phyloP scores from a whole-genome alignment of 2,329 filamentous ascomycete genomes.

The Emergomyces pasteurianus region DNA sequence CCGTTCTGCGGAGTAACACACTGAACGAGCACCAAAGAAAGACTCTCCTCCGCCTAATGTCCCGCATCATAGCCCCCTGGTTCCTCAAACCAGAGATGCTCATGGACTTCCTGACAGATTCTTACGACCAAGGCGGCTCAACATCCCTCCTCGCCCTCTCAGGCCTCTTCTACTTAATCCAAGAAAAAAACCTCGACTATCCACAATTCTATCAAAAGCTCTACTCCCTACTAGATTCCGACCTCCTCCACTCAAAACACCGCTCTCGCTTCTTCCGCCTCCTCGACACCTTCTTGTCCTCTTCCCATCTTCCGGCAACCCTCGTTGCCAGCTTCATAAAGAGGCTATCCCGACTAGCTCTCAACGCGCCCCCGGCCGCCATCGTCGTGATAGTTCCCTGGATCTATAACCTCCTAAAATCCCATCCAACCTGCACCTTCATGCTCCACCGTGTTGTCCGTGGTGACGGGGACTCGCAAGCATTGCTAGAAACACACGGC shows the following conservation, averaged over 20 bases:
- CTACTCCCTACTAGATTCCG: slow-evolving; percentile 78
- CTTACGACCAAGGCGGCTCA: slow-evolving; percentile 74
- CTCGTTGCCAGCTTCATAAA: slow-evolving; percentile 96
- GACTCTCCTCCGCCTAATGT: slow-evolving; percentile 60
- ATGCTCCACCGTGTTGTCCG: slow-evolving; percentile 76
- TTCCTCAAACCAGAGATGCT: slow-evolving; percentile 79
- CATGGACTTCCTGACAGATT: slow-evolving; percentile 94
- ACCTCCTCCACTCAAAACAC: slow-evolving; percentile 86
- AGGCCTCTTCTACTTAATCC: slow-evolving; percentile 89
- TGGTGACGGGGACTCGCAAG: slow-evolving; percentile 43
- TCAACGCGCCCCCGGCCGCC: slow-evolving; percentile 81
- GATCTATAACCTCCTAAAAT: slow-evolving; percentile 88
- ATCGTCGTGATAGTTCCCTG: slow-evolving; percentile 84
- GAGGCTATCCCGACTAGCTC: slow-evolving; percentile 66
- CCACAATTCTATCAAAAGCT: slow-evolving; percentile 87
- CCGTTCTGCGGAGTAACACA: slow-evolving; percentile 52
- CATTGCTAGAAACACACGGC: slow-evolving; percentile 48
- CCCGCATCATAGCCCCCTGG: slow-evolving; percentile 73
- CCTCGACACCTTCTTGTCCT: slow-evolving; percentile 78
- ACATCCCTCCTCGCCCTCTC: slow-evolving; percentile 80
- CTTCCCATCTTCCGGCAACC: slow-evolving; percentile 80
- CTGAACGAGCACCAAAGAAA: slow-evolving; percentile 68
- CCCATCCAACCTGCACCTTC: slow-evolving; percentile 82
- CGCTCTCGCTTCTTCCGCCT: slow-evolving; percentile 87
- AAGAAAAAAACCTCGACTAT: slow-evolving; percentile 89